Evolutionary conservation across 805 yeast genomes (phyloP).

Genomic region (Spathaspora boniae): DNA sequence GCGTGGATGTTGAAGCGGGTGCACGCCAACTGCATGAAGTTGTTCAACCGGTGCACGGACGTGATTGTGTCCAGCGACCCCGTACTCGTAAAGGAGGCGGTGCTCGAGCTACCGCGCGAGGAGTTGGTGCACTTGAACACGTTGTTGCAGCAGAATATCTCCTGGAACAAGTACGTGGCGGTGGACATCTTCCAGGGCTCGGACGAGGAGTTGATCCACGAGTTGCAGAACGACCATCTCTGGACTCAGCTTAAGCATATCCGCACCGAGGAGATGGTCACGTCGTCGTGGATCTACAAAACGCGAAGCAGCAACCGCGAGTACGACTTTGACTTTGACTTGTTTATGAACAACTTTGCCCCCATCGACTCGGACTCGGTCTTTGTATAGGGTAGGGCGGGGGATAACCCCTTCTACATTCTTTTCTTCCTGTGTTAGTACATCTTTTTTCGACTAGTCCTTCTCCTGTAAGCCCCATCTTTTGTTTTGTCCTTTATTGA

Average conservation of each 20-base stretch:
- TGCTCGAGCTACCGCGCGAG: conserved; percentile 4
- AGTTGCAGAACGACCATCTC: conserved; percentile 12
- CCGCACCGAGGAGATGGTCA: conserved; percentile 2
- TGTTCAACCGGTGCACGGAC: conserved; percentile 1
- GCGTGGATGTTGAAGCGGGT: conserved; percentile 1
- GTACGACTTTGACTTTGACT: conserved; percentile 4
- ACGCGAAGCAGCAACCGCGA: background rate
- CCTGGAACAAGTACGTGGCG: background rate
- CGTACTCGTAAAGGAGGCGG: conserved; percentile 2
- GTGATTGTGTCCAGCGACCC: conserved; percentile 1
- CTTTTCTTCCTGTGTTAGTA: no score
- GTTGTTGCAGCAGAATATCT: background rate
- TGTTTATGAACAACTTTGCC: no score
- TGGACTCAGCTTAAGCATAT: conserved; percentile 11
- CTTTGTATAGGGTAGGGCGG: no score
- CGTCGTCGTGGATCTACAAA: conserved; percentile 5
- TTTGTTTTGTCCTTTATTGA: no score
- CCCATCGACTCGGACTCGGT: no score
- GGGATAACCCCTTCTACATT: no score
- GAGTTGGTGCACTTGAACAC: conserved; percentile 1
- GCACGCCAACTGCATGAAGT: background rate
- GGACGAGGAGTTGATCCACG: conserved; percentile 7
- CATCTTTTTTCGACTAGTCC: no score
- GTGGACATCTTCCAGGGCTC: background rate
- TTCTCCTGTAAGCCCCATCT: no score